These are phyloP conservation scores for Hypoxylon sp. DNA, from an alignment of 2,329 filamentous ascomycete genomes.

Conservation along the genomic window DNA sequence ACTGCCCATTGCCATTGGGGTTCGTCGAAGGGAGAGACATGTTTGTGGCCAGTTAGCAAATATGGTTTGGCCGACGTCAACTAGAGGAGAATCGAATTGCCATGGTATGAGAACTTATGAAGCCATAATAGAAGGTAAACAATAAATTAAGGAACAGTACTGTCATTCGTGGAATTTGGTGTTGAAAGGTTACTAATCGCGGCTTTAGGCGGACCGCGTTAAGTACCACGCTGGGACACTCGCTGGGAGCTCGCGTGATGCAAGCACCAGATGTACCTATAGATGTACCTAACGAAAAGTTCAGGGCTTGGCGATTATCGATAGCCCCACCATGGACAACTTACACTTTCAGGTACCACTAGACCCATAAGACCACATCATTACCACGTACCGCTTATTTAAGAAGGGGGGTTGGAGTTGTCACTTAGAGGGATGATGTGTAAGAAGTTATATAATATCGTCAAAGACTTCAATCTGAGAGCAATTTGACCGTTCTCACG, in stretches of 20 bases:
- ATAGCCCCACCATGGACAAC: constrained; percentile 33
- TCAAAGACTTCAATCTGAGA: background rate
- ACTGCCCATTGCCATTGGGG: constrained; percentile 58
- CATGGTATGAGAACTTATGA: constrained; percentile 5
- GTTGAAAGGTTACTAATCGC: constrained; percentile 23
- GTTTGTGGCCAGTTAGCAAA: constrained; percentile 1
- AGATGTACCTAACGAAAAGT: constrained; percentile 20
- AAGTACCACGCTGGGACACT: constrained; percentile 28
- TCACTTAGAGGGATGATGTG: background rate
- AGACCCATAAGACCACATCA: constrained; percentile 5
- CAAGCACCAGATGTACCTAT: background rate
- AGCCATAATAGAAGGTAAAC: constrained; percentile 4
- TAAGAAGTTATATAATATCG: background rate
- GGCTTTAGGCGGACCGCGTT: constrained; percentile 35
- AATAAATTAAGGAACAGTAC: background rate
- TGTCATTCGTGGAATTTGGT: constrained; percentile 8
- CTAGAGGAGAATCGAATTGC: constrained; percentile 16
- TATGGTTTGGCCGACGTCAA: constrained; percentile 25
- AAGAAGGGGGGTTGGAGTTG: background rate
- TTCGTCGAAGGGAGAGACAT: constrained; percentile 58
- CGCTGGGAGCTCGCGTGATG: constrained; percentile 26
- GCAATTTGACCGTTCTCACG: background rate
- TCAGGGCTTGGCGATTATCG: constrained; percentile 33
- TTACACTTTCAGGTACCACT: constrained; percentile 26
- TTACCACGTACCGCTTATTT: constrained; percentile 3